A percentile compares a stretch with the other conserved stretches of the same genome.
Evolutionary conservation across 371 early-diverging fungal species (phyloP).

Genomic region (Lichtheimia hyalospora): DNA sequence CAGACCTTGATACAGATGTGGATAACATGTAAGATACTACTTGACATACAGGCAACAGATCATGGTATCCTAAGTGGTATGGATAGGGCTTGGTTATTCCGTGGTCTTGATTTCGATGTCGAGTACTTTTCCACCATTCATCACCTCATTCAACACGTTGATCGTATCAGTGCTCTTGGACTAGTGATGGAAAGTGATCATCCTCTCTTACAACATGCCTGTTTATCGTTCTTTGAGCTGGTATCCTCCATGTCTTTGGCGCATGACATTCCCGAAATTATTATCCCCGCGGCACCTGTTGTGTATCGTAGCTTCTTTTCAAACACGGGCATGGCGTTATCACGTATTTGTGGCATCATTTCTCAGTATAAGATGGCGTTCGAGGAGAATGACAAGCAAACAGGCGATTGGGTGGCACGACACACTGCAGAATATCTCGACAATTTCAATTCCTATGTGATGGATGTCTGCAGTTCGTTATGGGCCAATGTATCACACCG

Average conservation of each 20-base stretch:
- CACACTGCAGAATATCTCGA: constrained; percentile 48
- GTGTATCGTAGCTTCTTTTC: constrained; percentile 57
- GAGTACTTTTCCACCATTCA: constrained; percentile 53
- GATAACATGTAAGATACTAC: constrained; percentile 35
- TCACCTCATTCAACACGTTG: constrained; percentile 49
- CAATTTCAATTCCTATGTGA: constrained; percentile 57
- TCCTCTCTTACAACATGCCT: constrained; percentile 52
- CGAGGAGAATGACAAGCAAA: constrained; percentile 31
- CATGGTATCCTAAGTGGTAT: not conserved
- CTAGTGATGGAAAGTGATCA: constrained; percentile 46
- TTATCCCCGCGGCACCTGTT: constrained; percentile 52
- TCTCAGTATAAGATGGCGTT: constrained; percentile 45
- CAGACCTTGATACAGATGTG: constrained; percentile 15
- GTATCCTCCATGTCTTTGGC: constrained; percentile 42
- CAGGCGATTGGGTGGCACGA: constrained; percentile 30
- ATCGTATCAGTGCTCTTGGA: constrained; percentile 39
- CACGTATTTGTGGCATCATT: constrained; percentile 59
- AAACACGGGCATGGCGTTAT: constrained; percentile 48
- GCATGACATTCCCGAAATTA: constrained; percentile 50
- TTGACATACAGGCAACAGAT: too few relatives aligned
- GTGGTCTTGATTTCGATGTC: constrained; percentile 43
- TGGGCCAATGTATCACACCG: constrained; percentile 53
- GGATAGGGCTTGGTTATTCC: constrained; percentile 44
- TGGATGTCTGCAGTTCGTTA: constrained; percentile 57
- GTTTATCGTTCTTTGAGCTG: constrained; percentile 59